A percentile compares a stretch with the other conserved stretches of the same genome.
phyloP scores from a whole-genome alignment of 495 filamentous ascomycete species.

The Neurospora sp. region DNA sequence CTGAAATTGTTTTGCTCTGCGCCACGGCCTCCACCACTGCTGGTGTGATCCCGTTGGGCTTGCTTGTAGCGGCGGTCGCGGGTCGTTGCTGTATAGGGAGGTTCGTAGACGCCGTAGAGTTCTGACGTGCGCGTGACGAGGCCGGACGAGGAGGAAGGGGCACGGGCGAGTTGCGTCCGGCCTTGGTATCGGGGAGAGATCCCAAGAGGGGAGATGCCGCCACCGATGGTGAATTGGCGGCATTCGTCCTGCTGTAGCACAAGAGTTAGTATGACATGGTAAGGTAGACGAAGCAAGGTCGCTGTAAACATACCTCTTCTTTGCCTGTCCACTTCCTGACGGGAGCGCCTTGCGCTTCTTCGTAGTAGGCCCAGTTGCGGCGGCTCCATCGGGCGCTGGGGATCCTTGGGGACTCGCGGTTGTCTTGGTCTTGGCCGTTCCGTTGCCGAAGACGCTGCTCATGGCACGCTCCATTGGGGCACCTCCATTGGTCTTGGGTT shows the following conservation, averaged over 20 bases:
- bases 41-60: constrained; percentile 15
- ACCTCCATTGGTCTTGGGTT: constrained; percentile 36
- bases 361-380: constrained; percentile 2
- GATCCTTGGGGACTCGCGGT: constrained; percentile 52
- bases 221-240: constrained; percentile 54
- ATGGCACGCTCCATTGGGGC: constrained; percentile 61
- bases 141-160: constrained; percentile 42
- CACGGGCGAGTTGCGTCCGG: constrained; percentile 30
- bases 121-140: constrained; percentile 59
- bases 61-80: constrained; percentile 50
- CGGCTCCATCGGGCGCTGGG: constrained; percentile 42
- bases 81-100: constrained; percentile 47
- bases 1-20: constrained; percentile 22
- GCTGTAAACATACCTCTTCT: constrained; percentile 55
- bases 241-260: constrained; percentile 17
- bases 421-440: constrained; percentile 39
- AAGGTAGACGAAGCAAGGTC: background rate
- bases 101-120: constrained; percentile 43
- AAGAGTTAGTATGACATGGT: background rate
- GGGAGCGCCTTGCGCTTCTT: constrained; percentile 64
- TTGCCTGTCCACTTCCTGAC: constrained; percentile 47
- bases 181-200: constrained; percentile 42
- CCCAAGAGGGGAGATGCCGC: constrained; percentile 63
- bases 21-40: constrained; percentile 14
- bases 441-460: constrained; percentile 45